Conservation (phyloP, 2,329 filamentous ascomycete genomes). For the Bimuria novae-zelandiae region DNA sequence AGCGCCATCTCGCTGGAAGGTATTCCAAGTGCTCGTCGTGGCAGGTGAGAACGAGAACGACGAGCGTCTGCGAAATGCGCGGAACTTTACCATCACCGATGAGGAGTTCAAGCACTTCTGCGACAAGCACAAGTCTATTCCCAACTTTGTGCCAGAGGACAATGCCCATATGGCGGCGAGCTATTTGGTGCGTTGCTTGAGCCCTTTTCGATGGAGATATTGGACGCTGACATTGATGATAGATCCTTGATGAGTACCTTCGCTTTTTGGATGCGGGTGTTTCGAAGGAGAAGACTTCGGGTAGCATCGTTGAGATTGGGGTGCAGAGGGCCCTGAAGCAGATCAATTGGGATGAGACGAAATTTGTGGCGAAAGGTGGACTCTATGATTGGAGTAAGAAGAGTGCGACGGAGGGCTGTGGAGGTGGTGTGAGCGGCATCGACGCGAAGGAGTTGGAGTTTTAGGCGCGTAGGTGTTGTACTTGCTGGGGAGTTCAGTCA, state of each 20-base stretch:
- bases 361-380: slow-evolving; percentile 52
- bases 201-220: too few species aligned
- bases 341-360: slow-evolving; percentile 53
- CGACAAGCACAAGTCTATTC: slow-evolving; percentile 40
- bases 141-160: slow-evolving; percentile 54
- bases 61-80: slow-evolving; percentile 37
- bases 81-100: slow-evolving; percentile 53
- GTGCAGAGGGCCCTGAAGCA: slow-evolving; percentile 52
- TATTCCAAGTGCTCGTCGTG: slow-evolving; percentile 60
- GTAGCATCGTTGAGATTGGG: slow-evolving; percentile 50
- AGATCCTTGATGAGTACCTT: slow-evolving; percentile 58
- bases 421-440: neutral
- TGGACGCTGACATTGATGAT: too few species aligned
- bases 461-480: too few species aligned
- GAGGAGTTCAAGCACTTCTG: slow-evolving; percentile 56
- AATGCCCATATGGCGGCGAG: slow-evolving; percentile 54
- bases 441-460: slow-evolving; percentile 14
- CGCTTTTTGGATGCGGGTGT: slow-evolving; percentile 55
- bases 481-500: too few species aligned
- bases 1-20: slow-evolving; percentile 60
- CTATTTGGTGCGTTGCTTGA: too few species aligned
- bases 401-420: neutral
- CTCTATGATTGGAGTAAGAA: slow-evolving; percentile 54
- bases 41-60: slow-evolving; percentile 58
- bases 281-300: slow-evolving; percentile 33